Evolutionary conservation across 2,329 filamentous ascomycete species (phyloP).

Genomic region (Arthrobotrys iridis): DNA sequence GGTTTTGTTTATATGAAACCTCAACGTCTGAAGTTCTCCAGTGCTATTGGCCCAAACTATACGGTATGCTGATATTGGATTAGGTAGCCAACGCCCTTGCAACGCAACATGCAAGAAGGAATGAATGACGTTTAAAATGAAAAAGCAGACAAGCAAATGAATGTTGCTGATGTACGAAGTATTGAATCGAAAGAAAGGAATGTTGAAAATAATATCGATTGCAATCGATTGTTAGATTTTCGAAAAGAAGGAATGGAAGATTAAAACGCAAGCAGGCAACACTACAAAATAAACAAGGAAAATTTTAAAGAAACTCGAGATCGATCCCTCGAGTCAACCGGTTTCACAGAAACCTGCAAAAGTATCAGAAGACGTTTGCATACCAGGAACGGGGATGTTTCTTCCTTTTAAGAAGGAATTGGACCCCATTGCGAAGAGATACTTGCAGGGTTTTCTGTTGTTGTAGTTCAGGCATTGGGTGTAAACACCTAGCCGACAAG

Average conservation of each 20-base stretch:
- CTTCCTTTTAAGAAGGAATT: constrained; percentile 44
- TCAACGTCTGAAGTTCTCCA: constrained; percentile 31
- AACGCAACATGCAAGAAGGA: constrained; percentile 42
- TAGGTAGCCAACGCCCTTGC: constrained; percentile 49
- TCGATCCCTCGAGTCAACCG: constrained; percentile 27
- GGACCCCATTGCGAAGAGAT: constrained; percentile 9
- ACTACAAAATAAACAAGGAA: constrained; percentile 18
- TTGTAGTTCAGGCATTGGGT: constrained; percentile 14
- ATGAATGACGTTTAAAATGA: constrained; percentile 14
- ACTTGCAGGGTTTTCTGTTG: constrained; percentile 16
- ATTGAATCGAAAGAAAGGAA: constrained; percentile 20
- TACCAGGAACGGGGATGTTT: constrained; percentile 33
- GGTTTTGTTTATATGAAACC: constrained; percentile 50
- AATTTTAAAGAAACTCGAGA: constrained; percentile 16
- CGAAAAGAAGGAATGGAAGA: constrained; percentile 41
- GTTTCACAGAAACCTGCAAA: constrained; percentile 53
- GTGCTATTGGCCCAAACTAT: constrained; percentile 30
- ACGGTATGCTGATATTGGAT: constrained; percentile 28
- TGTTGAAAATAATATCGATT: constrained; percentile 37
- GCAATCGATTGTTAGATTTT: constrained; percentile 17
- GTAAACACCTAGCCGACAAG: constrained; percentile 24
- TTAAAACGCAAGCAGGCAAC: constrained; percentile 36
- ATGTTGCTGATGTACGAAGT: constrained; percentile 33
- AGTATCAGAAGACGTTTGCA: constrained; percentile 47
- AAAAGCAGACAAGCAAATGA: constrained; percentile 27